Conservation (phyloP, 345 rosid genomes). For the Syzygium aqueum region DNA sequence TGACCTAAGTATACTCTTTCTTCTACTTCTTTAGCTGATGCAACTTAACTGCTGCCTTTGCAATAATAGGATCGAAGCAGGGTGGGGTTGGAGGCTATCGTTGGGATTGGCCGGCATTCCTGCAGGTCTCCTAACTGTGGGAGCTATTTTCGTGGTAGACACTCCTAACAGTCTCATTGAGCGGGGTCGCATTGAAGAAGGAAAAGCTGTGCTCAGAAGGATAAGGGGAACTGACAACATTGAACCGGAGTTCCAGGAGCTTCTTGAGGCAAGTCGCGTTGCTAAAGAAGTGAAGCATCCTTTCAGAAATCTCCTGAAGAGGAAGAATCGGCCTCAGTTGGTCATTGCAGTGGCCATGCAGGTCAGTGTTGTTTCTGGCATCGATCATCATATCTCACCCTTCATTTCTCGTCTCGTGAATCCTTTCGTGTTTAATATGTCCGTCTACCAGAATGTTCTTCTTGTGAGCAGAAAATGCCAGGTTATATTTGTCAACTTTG, state of each 20-base stretch:
- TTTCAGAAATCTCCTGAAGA: constrained; percentile 66
- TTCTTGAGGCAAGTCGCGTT: constrained; percentile 82
- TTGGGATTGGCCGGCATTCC: constrained; percentile 87
- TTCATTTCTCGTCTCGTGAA: not conserved
- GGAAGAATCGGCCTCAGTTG: constrained; percentile 71
- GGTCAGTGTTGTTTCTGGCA: constrained; percentile 20
- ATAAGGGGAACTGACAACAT: constrained; percentile 79
- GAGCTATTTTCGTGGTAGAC: constrained; percentile 72
- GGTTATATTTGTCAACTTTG: not conserved
- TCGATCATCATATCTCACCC: not conserved
- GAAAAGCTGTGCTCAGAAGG: constrained; percentile 66
- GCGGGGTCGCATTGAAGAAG: constrained; percentile 79
- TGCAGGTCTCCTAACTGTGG: constrained; percentile 63
- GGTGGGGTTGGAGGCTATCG: constrained; percentile 97
- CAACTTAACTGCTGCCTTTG: not conserved
- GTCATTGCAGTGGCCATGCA: constrained; percentile 77
- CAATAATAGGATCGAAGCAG: constrained; percentile 50
- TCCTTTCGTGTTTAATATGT: not conserved
- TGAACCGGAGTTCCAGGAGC: constrained; percentile 77
- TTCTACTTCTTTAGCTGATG: not conserved
- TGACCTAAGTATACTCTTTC: not conserved
- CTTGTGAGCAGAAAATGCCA: not conserved
- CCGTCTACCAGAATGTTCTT: not conserved
- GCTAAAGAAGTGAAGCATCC: constrained; percentile 90
- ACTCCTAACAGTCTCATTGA: constrained; percentile 92